Evolutionary conservation across 2,329 filamentous ascomycete genomes (phyloP).

Genomic region (Nannizzia gypsea): DNA sequence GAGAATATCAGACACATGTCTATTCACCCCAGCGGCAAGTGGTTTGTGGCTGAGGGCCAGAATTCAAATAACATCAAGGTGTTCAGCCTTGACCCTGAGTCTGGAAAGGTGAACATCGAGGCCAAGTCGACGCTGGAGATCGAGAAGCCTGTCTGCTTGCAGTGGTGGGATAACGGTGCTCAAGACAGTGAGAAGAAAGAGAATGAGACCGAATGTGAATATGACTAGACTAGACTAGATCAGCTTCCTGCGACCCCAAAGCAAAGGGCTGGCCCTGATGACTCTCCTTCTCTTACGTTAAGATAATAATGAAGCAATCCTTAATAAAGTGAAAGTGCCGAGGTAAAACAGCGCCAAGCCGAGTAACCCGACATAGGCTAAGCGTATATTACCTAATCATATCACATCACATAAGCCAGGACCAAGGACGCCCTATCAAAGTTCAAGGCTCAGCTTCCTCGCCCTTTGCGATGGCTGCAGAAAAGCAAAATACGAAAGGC

Average conservation of each 20-base stretch:
- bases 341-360: too few species aligned
- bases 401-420: too few species aligned
- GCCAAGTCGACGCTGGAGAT: conserved; percentile 7
- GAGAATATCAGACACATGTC: conserved; percentile 44
- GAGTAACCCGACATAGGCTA: too few species aligned
- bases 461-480: too few species aligned
- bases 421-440: too few species aligned
- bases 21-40: conserved; percentile 50
- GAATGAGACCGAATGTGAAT: background rate
- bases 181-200: background rate
- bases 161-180: conserved; percentile 6
- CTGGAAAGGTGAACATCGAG: conserved; percentile 43
- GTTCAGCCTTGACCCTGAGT: conserved; percentile 44
- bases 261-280: background rate
- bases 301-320: too few species aligned
- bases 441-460: too few species aligned
- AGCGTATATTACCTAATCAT: too few species aligned
- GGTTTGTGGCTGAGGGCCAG: conserved; percentile 53
- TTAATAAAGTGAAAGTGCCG: too few species aligned
- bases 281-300: background rate
- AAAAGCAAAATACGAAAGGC: too few species aligned
- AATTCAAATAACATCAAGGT: conserved; percentile 46
- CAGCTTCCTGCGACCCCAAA: background rate
- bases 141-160: conserved; percentile 10
- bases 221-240: background rate